Evolutionary conservation across 208 protist genomes (phyloP), one percentile per base, ranked within the genome.

Genomic region (Herpetomonas tarakana): DNA sequence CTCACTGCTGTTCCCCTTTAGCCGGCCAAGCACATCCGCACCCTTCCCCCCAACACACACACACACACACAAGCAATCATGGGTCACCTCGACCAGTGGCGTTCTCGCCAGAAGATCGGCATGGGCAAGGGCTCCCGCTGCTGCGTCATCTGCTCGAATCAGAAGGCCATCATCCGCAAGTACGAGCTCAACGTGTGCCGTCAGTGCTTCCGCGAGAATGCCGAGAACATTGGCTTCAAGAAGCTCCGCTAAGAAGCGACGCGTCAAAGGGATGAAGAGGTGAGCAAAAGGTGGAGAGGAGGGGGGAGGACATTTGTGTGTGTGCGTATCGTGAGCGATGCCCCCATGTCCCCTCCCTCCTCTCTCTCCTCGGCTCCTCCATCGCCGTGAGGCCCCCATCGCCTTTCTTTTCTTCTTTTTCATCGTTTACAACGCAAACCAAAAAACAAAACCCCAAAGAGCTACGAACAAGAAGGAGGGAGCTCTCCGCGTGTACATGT

Each of bases 201-300:
- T 75, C 88, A 96, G 84, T 97, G 93, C 86, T 97, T 97, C 86
- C 86, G 88, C 77, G 89, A 96, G 70, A 97, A 97, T 66, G 82
- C 88, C 16, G 73, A 93, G 68, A 64, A 92, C 78, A 91, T 96
- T 62, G 89, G 89, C 52, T 97, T 94, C 81, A 74, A 54, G 62
- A 97, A 97, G 86, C 86, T 95, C 26, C 83, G 83, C 54, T 95
- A 92, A 91, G 31, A 4, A 41, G n/a, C n/a, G 45, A 51, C 6
- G n/a, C 12, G 35, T 18, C 35, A 44, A 9, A 44, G 35, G 35
- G 35, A 16, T 18, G 35, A 44, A 44, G 35, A 21, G 45, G n/a
- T n/a, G 9, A 44, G 16, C 16, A 44, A 44, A 44, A 44, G 35
- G 9, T 44, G 16, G 16, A 18, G n/a, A n/a, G n/a, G n/a, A n/a